phyloP scores from a whole-genome alignment of 2,329 filamentous ascomycete genomes.

The Macroventuria anomochaeta region DNA sequence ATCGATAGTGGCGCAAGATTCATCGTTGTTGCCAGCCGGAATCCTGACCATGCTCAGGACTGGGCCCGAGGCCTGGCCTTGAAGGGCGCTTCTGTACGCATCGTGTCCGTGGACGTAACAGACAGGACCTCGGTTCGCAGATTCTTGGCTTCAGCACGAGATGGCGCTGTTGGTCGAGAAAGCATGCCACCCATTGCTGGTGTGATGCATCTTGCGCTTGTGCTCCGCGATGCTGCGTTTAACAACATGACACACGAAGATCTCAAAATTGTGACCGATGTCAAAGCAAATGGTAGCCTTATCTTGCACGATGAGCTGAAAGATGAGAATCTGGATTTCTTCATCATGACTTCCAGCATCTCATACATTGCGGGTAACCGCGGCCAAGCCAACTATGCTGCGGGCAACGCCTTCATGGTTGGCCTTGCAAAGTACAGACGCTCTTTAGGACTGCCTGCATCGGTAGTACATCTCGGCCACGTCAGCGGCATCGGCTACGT shows the following conservation, averaged over 20 bases:
- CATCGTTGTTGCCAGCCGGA: slow-evolving; percentile 48
- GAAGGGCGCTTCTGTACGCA: slow-evolving; percentile 6
- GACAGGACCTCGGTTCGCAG: slow-evolving; percentile 3
- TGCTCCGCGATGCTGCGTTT: slow-evolving; percentile 20
- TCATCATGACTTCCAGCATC: slow-evolving; percentile 37
- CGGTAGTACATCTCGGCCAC: slow-evolving; percentile 58
- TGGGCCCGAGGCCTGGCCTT: slow-evolving; percentile 11
- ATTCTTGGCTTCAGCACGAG: too few species aligned
- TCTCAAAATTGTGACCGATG: slow-evolving; percentile 7
- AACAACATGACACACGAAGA: slow-evolving; percentile 15
- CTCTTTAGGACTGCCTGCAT: slow-evolving; percentile 43
- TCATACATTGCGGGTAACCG: slow-evolving; percentile 29
- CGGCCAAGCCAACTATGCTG: slow-evolving; percentile 55
- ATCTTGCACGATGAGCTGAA: slow-evolving; percentile 13
- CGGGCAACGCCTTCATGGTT: slow-evolving; percentile 50
- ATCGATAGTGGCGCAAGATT: slow-evolving; percentile 17
- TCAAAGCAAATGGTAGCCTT: slow-evolving; percentile 22
- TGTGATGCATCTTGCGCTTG: slow-evolving; percentile 19
- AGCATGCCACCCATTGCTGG: slow-evolving; percentile 23
- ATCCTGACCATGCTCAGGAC: slow-evolving; percentile 36
- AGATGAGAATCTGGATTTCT: slow-evolving; percentile 30
- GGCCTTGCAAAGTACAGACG: slow-evolving; percentile 25
- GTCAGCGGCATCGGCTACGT: slow-evolving; percentile 54
- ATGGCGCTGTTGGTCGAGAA: too few species aligned
- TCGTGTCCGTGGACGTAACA: slow-evolving; percentile 14